Base-by-base conservation (phyloP, 495 filamentous ascomycete species). In the Podospora tetraspora region DNA sequence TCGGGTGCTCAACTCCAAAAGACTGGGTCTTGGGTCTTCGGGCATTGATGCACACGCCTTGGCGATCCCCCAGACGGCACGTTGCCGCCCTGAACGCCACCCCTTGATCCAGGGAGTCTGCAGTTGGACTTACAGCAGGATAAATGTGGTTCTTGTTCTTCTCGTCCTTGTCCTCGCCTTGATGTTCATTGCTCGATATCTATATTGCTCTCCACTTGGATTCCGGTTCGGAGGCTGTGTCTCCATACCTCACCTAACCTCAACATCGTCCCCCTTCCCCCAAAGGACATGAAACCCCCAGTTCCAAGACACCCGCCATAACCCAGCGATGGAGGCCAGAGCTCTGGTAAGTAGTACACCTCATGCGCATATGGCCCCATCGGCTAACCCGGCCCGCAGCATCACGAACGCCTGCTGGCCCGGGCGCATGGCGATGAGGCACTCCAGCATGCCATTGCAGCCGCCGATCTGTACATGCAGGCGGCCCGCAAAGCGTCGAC, bases 401-500 rank as follows among this genome's bases (percentile, higher is more conserved):
- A 82, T 80, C 85, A 84, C 69, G 88, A 92, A 76, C 79, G 77
- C 30, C 81, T 81, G 67, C 79, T 92, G 64, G 80, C 81, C 52
- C 75, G 68, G 25, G 82, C 88, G 22, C 77, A 77, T 29, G 89
- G 85, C 60, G 87, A 88, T 64, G 84, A 88, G 43, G 93, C 94
- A 22, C 81, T 97, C 61, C 79, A 89, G 52, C 85, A 88, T 69
- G 89, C 91, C 65, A 91, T 95, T 74, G 79, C 85, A 68, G 90
- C 91, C 25, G 88, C 86, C 19, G 91, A 97, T 72, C 78, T 90
- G 59, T 92, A 92, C 68, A 92, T 97, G 87, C 86, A 87, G 73
- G 91, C 90, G 1, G 76, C 90, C 64, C 80, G 81, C 59, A 76
- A 87, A 60, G 82, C 87, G 1, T 70, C 80, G 7, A 78, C 75